A percentile compares a stretch with the other conserved stretches of the same genome.
Evolutionary conservation across 2,329 filamentous ascomycete genomes (phyloP).

Genomic region (Neopestalotiopsis clavispora): DNA sequence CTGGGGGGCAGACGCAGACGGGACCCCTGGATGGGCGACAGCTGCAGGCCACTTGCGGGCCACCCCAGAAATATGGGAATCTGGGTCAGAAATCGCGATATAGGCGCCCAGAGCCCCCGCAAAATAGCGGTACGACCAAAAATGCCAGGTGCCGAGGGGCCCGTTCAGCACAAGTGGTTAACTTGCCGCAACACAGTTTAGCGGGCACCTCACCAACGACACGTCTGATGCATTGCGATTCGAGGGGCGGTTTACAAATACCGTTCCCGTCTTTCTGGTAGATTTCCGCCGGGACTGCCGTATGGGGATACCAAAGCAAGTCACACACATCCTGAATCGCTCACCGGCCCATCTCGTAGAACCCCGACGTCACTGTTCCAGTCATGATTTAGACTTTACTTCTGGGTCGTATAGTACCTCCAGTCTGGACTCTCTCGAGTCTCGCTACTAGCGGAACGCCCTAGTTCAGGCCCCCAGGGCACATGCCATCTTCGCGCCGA

Average conservation of each 20-base stretch:
- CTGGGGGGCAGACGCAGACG: neutral
- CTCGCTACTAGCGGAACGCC: neutral
- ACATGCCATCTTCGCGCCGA: neutral
- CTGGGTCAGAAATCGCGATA: neutral
- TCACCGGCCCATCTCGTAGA: neutral
- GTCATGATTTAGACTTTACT: neutral
- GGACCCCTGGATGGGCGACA: neutral
- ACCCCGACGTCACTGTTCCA: neutral
- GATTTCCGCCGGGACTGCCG: neutral
- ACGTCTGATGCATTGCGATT: neutral
- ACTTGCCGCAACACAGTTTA: constrained; percentile 18
- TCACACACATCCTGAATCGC: neutral
- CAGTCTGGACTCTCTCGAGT: neutral
- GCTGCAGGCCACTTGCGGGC: neutral
- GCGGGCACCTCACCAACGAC: neutral
- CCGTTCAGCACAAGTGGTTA: constrained; percentile 6
- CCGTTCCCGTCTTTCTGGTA: neutral
- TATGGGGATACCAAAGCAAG: neutral
- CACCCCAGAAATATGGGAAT: neutral
- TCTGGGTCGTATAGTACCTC: neutral
- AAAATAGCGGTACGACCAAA: constrained; percentile 7
- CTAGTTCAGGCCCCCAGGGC: neutral
- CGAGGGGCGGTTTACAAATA: neutral
- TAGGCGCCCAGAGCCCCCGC: neutral
- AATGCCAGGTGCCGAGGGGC: neutral